Base-by-base conservation (phyloP, 495 filamentous ascomycete genomes). In the Hyaloscypha variabilis region DNA sequence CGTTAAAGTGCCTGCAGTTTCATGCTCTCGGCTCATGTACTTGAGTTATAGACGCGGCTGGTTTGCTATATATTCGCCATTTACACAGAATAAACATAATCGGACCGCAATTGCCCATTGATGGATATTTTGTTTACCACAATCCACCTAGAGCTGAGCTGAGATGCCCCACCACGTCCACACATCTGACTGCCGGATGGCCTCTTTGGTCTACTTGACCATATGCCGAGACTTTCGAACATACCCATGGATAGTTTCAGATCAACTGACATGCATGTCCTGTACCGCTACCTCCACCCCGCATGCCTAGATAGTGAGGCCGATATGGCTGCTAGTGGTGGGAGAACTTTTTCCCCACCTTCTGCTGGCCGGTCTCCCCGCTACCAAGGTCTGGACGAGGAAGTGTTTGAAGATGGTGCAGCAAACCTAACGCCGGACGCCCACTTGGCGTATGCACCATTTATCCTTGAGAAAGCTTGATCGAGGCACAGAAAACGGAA, bases 221-320 rank as follows among this genome's bases (percentile, higher is more conserved):
- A 59, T 59, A 31, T 59, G 57, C 57, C 31, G 30, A 46, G 13
- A 21, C n/a, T 34, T 19, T 19, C 1, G 19, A 25, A 42, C 21
- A 59, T 46, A 8, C 28, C 42, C 29, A 30, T 29, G 60, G 39
- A 19, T 19, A 25, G 2, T 50, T 3, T 54, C 58, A 25, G 59
- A 63, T 58, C 65, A 63, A 63, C 63, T 67, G 65, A 67, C 59
- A 50, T 67, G 65, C 65, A 67, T 62, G 23, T 39, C 28, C 21
- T 65, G 30, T 10, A 50, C 31, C 13, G 31, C 31, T 34, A 42
- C 21, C 24, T 23, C 3, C 30, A 55, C 58, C 57, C 56, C 39
- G 8, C 25, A 24, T 21, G 2, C 56, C 11, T 36, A 36, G 57
- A 21, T n/a, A 6, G 57, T 42, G 14, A 58, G 56, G 56, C 56